A percentile compares a stretch with the other conserved stretches of the same genome.
These are phyloP conservation scores for Hibiscus mutabilis DNA, from an alignment of 345 rosid species.

Conservation along the genomic window DNA sequence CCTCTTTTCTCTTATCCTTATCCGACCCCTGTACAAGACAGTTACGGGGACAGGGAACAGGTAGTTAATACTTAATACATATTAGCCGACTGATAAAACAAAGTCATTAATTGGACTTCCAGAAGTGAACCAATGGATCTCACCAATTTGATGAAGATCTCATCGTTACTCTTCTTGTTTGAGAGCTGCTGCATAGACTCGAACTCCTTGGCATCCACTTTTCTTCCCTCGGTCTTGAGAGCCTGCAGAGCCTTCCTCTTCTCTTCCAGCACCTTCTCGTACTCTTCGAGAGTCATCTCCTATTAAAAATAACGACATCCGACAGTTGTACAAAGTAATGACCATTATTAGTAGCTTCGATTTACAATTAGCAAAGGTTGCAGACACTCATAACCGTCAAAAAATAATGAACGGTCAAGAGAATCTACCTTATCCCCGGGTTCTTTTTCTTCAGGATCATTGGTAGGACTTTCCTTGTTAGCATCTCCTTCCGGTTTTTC, in stretches of 20 bases:
- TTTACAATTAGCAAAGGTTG: background rate
- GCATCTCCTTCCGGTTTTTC: conserved; percentile 63
- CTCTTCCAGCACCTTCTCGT: conserved; percentile 65
- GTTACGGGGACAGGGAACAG: background rate
- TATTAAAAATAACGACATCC: conserved; percentile 9
- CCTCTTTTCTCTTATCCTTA: conserved; percentile 60
- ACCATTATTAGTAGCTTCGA: background rate
- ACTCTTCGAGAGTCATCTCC: conserved; percentile 96
- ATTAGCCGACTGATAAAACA: background rate
- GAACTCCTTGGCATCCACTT: conserved; percentile 58
- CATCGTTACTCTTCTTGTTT: conserved; percentile 50
- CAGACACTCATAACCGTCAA: background rate
- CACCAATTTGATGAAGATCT: conserved; percentile 58
- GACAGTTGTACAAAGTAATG: background rate
- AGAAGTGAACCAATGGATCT: background rate
- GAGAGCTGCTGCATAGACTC: conserved; percentile 67
- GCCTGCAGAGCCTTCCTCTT: conserved; percentile 57
- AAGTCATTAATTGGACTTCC: background rate
- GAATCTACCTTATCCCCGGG: conserved; percentile 55
- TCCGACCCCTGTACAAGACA: conserved; percentile 44
- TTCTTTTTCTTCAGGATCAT: conserved; percentile 34
- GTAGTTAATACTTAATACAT: background rate
- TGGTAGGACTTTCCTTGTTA: conserved; percentile 27
- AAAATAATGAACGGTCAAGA: too few relatives aligned
- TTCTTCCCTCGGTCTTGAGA: conserved; percentile 53